These are phyloP conservation scores for Gilbertella persicaria DNA, from an alignment of 371 early-diverging fungal species.

Conservation along the genomic window DNA sequence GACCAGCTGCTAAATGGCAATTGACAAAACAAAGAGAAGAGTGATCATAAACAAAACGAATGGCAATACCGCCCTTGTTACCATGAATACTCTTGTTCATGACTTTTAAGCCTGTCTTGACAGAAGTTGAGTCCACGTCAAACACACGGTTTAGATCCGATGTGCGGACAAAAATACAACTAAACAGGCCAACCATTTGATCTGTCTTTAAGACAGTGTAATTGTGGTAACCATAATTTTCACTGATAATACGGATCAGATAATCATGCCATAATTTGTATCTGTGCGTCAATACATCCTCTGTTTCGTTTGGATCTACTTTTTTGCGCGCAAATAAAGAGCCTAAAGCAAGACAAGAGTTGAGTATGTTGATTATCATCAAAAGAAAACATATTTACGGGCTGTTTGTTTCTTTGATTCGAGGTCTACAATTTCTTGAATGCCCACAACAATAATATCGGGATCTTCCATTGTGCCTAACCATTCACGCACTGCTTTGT, in stretches of 20 bases:
- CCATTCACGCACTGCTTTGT: slow-evolving; percentile 52
- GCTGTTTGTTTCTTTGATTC: slow-evolving; percentile 76
- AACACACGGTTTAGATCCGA: slow-evolving; percentile 25
- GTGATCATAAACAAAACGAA: slow-evolving; percentile 74
- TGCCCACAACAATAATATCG: slow-evolving; percentile 81
- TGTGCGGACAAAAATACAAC: slow-evolving; percentile 66
- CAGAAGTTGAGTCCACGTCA: slow-evolving; percentile 34
- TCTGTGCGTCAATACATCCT: slow-evolving; percentile 57
- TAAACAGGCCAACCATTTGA: slow-evolving; percentile 78
- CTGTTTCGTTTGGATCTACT: slow-evolving; percentile 49
- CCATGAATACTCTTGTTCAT: slow-evolving; percentile 62
- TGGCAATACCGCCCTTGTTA: slow-evolving; percentile 90
- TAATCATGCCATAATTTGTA: slow-evolving; percentile 74
- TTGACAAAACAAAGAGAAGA: slow-evolving; percentile 84
- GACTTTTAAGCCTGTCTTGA: slow-evolving; percentile 80
- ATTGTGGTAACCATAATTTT: slow-evolving; percentile 42
- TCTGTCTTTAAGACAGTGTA: slow-evolving; percentile 67
- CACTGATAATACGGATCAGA: slow-evolving; percentile 54
- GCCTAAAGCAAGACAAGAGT: slow-evolving; percentile 34
- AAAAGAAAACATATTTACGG: slow-evolving; percentile 41
- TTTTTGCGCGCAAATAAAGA: slow-evolving; percentile 62
- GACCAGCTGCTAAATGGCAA: slow-evolving; percentile 87
- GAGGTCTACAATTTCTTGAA: slow-evolving; percentile 89
- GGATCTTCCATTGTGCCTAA: slow-evolving; percentile 62
- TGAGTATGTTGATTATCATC: slow-evolving; percentile 15